Percentiles rank a stretch among this genome's conserved stretches.
Conservation (phyloP, 1,284 basidiomycete species). For the Trametes sp. region DNA sequence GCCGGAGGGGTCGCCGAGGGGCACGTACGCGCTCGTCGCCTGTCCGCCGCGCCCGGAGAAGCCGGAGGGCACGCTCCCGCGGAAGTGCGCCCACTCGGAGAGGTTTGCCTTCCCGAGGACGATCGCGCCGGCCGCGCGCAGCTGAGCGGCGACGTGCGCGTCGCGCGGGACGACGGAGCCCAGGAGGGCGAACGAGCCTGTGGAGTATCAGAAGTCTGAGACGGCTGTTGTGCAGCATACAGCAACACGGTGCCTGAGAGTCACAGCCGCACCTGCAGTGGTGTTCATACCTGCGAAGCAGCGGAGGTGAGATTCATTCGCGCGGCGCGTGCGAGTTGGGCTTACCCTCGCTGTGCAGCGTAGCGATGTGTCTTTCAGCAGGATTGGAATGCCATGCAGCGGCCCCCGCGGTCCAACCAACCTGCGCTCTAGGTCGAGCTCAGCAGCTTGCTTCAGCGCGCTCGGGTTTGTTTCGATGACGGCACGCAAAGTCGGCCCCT, state of each 20-base stretch:
- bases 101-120: constrained; percentile 48
- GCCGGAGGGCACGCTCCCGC: constrained; percentile 43
- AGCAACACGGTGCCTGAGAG: too few species aligned
- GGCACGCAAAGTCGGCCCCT: constrained; percentile 66
- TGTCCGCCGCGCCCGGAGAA: constrained; percentile 53
- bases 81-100: constrained; percentile 41
- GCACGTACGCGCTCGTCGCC: constrained; percentile 48
- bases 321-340: too few species aligned
- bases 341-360: constrained; percentile 59
- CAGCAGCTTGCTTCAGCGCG: constrained; percentile 61
- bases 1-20: constrained; percentile 52
- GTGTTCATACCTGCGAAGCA: constrained; percentile 63
- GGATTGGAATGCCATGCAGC: constrained; percentile 74
- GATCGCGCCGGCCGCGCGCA: constrained; percentile 54
- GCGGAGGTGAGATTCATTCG: background rate
- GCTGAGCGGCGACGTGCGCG: constrained; percentile 46
- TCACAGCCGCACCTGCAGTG: constrained; percentile 54
- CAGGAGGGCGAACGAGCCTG: constrained; percentile 51
- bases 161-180: constrained; percentile 51
- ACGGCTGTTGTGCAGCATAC: too few species aligned
- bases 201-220: too few species aligned
- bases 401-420: constrained; percentile 55
- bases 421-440: constrained; percentile 62
- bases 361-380: constrained; percentile 70
- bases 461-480: constrained; percentile 70